A percentile compares a stretch with the other conserved stretches of the same genome.
These are phyloP conservation scores for Crithidia fasciculata DNA, from an alignment of 208 protist genomes.

Conservation along the genomic window DNA sequence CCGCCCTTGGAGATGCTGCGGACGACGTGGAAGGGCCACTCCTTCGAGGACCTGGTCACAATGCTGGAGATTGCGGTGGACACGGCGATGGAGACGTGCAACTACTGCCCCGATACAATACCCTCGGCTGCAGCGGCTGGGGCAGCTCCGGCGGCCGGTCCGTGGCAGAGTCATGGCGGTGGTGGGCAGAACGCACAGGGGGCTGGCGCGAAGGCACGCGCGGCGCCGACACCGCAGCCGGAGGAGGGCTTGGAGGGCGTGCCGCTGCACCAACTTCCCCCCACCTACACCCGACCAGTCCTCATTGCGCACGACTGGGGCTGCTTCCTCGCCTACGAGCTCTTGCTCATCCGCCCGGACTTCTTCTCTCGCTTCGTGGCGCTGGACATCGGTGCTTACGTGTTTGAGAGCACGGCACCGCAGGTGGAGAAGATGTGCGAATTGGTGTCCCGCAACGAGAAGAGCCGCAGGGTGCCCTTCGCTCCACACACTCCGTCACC, in stretches of 20 bases:
- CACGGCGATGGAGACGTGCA: conserved; percentile 70
- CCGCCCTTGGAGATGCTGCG: conserved; percentile 23
- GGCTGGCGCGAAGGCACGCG: not conserved
- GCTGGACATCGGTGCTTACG: conserved; percentile 50
- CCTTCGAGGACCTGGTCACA: conserved; percentile 66
- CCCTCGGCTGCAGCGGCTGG: conserved; percentile 4
- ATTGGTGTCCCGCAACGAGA: conserved; percentile 11
- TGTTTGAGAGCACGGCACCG: conserved; percentile 31
- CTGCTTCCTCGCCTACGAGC: conserved; percentile 63
- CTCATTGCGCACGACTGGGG: conserved; percentile 75
- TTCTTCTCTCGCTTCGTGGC: conserved; percentile 69
- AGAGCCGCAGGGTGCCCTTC: not conserved
- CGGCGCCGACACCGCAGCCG: too few relatives aligned
- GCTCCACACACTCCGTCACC: not conserved
- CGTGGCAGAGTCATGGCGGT: not conserved
- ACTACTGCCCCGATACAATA: conserved; percentile 47
- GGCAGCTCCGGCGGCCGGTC: not conserved
- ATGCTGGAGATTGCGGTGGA: conserved; percentile 79
- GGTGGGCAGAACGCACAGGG: too few relatives aligned
- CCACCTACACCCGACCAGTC: conserved; percentile 46
- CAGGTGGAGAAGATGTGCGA: conserved; percentile 27
- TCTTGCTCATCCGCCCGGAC: conserved; percentile 52
- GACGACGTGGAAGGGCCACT: conserved; percentile 48
- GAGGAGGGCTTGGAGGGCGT: conserved; percentile 18
- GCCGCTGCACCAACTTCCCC: conserved; percentile 45